Percentiles rank a stretch among this genome's conserved stretches.
phyloP scores from a whole-genome alignment of 1,284 basidiomycete genomes.

The Malassezia japonica region DNA sequence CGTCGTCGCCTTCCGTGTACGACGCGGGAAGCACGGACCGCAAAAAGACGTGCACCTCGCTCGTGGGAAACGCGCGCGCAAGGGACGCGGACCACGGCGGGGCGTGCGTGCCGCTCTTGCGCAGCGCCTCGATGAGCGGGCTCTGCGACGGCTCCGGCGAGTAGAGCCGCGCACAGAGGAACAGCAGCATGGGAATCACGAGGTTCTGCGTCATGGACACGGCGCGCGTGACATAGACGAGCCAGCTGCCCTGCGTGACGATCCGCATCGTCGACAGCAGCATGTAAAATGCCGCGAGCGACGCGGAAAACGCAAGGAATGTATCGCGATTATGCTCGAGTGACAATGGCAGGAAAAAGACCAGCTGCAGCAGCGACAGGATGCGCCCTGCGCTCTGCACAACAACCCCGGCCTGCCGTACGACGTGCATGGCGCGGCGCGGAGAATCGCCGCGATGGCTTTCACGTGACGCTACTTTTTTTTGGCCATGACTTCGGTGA shows the following conservation, averaged over 20 bases:
- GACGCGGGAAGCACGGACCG: background rate
- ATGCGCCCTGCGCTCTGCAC: slow-evolving; percentile 5
- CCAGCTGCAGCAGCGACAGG: slow-evolving; percentile 33
- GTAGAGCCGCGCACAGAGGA: slow-evolving; percentile 42
- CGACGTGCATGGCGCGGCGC: slow-evolving; percentile 2
- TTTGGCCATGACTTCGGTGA: slow-evolving; percentile 13
- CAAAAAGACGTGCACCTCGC: background rate
- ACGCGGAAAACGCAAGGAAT: slow-evolving; percentile 43
- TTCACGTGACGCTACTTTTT: slow-evolving; percentile 5
- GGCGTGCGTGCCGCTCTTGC: background rate
- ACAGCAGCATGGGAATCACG: slow-evolving; percentile 37
- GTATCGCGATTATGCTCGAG: slow-evolving; percentile 45
- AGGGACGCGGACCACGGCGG: slow-evolving; percentile 12
- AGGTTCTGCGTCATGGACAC: slow-evolving; percentile 40
- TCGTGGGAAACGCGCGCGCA: slow-evolving; percentile 1
- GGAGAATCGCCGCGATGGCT: background rate
- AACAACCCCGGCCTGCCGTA: background rate
- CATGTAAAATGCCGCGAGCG: slow-evolving; percentile 41
- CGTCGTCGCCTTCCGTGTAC: background rate
- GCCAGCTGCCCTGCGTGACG: slow-evolving; percentile 22
- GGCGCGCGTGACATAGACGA: slow-evolving; percentile 31
- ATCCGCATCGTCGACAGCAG: slow-evolving; percentile 36
- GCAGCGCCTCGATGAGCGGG: background rate
- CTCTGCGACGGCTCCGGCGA: slow-evolving; percentile 24
- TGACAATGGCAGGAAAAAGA: slow-evolving; percentile 43